Base-by-base conservation (phyloP, 2,329 filamentous ascomycete species). In the Neoscytalidium dimidiatum region DNA sequence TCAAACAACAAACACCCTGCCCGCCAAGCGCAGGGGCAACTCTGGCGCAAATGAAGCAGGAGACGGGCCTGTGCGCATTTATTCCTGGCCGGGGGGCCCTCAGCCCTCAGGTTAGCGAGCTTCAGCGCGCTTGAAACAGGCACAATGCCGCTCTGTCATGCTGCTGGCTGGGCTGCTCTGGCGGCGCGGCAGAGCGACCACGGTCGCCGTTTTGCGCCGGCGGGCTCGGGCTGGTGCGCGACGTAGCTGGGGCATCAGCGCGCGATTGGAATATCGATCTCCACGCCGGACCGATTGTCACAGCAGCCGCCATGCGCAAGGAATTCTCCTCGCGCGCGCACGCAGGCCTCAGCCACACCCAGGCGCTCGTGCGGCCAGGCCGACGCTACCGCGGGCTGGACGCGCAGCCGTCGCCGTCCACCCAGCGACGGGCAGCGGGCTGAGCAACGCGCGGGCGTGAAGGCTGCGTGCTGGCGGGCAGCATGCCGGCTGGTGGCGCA, bases 21-120 rank as follows among this genome's bases (percentile, higher is more conserved):
- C 53, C 53, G 53, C 53, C 53, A 58, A 58, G 53, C 35, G n/a
- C 53, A 58, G 53, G 53, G 53, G 53, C 53, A 58, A 58, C 53
- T 58, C 35, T 58, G 53, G 53, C 53, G 53, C 53, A 58, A 58
- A 58, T 58, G 53, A 58, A 58, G 53, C 53, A 58, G 53, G 53
- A 58, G 53, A 58, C 17, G 33, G 53, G 53, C 26, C 53, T 29
- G 53, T 58, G 53, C 53, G 35, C 53, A 29, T 35, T 35, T 58
- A 58, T 58, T 58, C 53, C 38, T 58, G 53, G 53, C 53, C 35
- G 46, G 46, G 43, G 46, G n/a, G n/a, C n/a, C n/a, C n/a, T n/a
- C n/a, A n/a, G n/a, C 9, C 46, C n/a, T 58, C 53, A 43, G 53
- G 35, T 35, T 58, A 58, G 53, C 53, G 53, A 58, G 53, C 53